phyloP scores from a whole-genome alignment of 1,139 yeast species.

The Protomyces lactucae-debilis region DNA sequence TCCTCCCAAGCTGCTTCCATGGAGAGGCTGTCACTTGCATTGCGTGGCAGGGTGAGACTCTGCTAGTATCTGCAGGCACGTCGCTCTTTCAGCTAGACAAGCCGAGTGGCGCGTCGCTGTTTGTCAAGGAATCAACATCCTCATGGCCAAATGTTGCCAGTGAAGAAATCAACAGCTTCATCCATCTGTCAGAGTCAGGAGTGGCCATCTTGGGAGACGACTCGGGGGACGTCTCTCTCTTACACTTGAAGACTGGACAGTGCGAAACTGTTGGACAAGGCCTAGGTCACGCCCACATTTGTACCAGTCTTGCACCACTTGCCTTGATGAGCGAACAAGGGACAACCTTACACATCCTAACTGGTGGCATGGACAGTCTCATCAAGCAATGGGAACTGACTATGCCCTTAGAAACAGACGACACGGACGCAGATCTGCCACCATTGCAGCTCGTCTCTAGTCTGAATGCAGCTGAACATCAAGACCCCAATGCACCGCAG shows the following conservation, averaged over 20 bases:
- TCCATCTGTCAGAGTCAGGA: not conserved
- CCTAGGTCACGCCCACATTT: not conserved
- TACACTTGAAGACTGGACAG: not conserved
- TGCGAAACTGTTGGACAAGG: not conserved
- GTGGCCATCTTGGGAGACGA: not conserved
- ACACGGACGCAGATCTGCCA: not conserved
- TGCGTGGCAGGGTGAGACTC: not conserved
- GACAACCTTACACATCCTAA: not conserved
- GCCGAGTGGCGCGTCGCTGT: not conserved
- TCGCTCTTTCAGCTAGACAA: not conserved
- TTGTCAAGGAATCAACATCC: not conserved
- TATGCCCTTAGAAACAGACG: not conserved
- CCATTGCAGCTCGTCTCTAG: not conserved
- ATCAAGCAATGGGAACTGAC: not conserved
- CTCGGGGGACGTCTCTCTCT: not conserved
- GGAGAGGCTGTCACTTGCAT: not conserved
- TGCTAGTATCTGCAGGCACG: not conserved
- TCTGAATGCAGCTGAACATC: not conserved
- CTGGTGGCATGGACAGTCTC: not conserved
- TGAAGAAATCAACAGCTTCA: not conserved
- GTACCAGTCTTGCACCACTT: not conserved
- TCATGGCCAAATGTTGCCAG: not conserved
- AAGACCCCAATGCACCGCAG: not conserved
- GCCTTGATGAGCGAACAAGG: not conserved
- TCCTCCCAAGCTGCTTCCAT: not conserved